Base-by-base conservation (phyloP, 1,284 basidiomycete genomes). In the Moesziomyces parantarcticus region DNA sequence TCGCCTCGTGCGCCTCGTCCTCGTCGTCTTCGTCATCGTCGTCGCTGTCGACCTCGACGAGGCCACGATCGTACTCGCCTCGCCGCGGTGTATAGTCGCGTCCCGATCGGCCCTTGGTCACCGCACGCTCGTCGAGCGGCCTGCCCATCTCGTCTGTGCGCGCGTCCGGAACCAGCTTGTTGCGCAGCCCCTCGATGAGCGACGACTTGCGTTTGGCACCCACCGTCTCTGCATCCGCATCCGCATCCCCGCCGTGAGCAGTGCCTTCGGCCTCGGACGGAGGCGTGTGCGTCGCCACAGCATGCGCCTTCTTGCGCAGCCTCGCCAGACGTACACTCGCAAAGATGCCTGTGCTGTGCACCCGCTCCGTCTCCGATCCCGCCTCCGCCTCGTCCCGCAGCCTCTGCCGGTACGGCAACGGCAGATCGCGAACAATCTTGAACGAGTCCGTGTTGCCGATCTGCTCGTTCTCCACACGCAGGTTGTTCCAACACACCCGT, bases 401-500 rank as follows among this genome's bases (percentile, higher is more conserved):
- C 52, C 50, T 55, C 21, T 75, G 69, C 1, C 69, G 62, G 47
- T 79, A 79, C 1, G 77, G 77, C 23, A 79, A 41, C 21, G 77
- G 77, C 5, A 79, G 47, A 58, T 79, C 75, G 45, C 77, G 68
- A 34, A 79, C 57, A 42, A 79, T 75, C 59, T 79, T 79, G 73
- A 77, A 79, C 45, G 68, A 70, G 40, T 79, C 77, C 36, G 75
- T 76, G 21, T 79, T 79, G 36, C 77, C 77, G 26, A 93, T 85
- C 61, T 93, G 92, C 84, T 94, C 92, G 86, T 92, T 93, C 83
- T 94, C 92, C 62, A 94, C 84, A 67, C 92, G 73, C 20, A 78
- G 91, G 81, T 96, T 92, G 84, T 97, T 97, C 94, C 94, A 97
- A 75, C 92, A 92, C 85, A 89, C 90, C 51, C 94, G 88, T 34